Evolutionary conservation across 352 stramenopile species (phyloP).

Genomic region (Phytopythium delawarense): DNA sequence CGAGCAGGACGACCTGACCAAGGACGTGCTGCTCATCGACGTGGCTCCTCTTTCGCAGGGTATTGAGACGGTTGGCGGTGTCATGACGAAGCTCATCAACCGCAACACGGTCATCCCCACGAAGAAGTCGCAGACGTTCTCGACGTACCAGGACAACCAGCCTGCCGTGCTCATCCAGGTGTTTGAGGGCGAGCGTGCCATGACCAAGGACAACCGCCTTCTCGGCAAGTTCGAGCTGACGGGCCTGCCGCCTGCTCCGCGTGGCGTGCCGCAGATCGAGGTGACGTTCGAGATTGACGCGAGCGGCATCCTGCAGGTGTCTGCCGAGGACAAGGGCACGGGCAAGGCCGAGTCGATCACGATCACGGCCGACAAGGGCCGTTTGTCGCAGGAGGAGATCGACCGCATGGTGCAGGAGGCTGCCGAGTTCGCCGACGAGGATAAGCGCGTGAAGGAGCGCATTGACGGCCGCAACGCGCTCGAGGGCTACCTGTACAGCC

Average conservation of each 20-base stretch:
- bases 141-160: conserved; percentile 99
- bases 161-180: conserved; percentile 88
- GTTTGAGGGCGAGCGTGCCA: conserved; percentile 98
- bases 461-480: conserved; percentile 97
- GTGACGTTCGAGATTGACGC: conserved; percentile 99
- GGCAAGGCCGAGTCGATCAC: conserved; percentile 98
- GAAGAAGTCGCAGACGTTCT: conserved; percentile 99
- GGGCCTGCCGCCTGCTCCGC: conserved; percentile 95
- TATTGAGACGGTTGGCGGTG: conserved; percentile 98
- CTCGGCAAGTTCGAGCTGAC: conserved; percentile 99
- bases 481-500: conserved; percentile 96
- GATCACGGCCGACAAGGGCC: conserved; percentile 98
- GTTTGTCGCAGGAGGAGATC: conserved; percentile 98
- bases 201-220: conserved; percentile 99
- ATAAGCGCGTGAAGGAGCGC: conserved; percentile 96
- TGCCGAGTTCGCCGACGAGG: conserved; percentile 98
- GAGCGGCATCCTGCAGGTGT: conserved; percentile 99
- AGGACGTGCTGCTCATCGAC: conserved; percentile 97
- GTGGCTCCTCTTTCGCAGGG: conserved; percentile 97
- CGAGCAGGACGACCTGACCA: conserved; percentile 88
- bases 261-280: conserved; percentile 98
- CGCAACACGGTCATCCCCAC: conserved; percentile 97
- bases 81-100: conserved; percentile 99
- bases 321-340: conserved; percentile 98
- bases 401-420: conserved; percentile 98